A percentile compares a stretch with the other conserved stretches of the same genome.
Conservation (phyloP, 768 basidiomycete genomes). For the Phylloporus rhodoxanthus region DNA sequence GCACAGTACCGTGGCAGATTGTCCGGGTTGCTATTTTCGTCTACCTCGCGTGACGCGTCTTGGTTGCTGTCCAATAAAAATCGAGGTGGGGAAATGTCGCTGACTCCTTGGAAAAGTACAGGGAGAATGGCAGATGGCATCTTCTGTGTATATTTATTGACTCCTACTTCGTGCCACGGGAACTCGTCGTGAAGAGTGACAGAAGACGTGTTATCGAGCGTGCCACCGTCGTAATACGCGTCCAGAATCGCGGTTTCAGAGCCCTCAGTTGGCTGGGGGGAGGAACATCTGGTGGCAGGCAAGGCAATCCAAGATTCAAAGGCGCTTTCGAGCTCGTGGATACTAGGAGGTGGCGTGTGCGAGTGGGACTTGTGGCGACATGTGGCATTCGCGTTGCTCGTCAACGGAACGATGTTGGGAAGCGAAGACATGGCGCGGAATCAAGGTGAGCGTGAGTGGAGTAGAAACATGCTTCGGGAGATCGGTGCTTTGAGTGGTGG, state of each 20-base stretch:
- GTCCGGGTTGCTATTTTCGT: background rate
- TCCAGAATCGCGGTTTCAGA: conserved; percentile 2
- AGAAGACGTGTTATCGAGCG: conserved; percentile 10
- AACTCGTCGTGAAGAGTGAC: conserved; percentile 8
- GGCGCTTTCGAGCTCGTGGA: background rate
- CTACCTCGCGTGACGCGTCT: background rate
- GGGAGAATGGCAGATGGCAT: conserved; percentile 17
- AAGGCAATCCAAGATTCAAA: background rate
- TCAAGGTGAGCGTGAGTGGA: conserved; percentile 2
- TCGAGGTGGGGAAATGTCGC: conserved; percentile 1
- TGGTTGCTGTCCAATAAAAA: background rate
- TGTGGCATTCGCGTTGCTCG: background rate
- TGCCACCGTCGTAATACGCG: background rate
- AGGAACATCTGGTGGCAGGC: conserved; percentile 2
- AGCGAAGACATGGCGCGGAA: conserved; percentile 6
- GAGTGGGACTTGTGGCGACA: background rate
- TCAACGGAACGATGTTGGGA: background rate
- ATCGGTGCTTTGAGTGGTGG: conserved; percentile 7
- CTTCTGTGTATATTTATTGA: background rate
- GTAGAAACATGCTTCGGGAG: background rate
- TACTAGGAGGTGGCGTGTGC: background rate
- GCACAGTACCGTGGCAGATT: conserved; percentile 4
- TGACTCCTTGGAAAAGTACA: conserved; percentile 9
- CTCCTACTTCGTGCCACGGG: conserved; percentile 2
- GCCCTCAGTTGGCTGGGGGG: background rate